Percentiles rank a stretch among this genome's conserved stretches.
Conservation (phyloP, 352 stramenopile genomes). For the Thalassiosira mediterranea region DNA sequence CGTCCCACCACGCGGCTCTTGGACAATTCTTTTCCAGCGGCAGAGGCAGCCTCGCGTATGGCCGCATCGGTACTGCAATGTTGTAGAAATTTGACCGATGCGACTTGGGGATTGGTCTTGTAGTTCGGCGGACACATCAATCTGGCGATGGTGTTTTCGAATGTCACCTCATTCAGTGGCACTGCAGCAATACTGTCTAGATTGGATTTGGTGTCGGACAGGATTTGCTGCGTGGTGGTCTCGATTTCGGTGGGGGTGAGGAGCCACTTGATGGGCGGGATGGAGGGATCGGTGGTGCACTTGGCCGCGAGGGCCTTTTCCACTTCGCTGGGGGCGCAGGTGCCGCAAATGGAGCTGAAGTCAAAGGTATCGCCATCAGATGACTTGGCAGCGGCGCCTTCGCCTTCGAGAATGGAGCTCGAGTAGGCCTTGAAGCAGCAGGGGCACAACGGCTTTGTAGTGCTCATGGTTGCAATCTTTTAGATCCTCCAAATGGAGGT, state of each 20-base stretch:
- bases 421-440: slow-evolving; percentile 39
- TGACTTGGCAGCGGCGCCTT: background rate
- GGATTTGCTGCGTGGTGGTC: slow-evolving; percentile 79
- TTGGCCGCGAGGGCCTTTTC: slow-evolving; percentile 34
- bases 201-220: slow-evolving; percentile 82
- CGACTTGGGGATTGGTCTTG: slow-evolving; percentile 87
- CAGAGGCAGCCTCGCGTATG: slow-evolving; percentile 86
- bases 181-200: slow-evolving; percentile 84
- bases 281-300: background rate
- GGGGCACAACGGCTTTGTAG: slow-evolving; percentile 38
- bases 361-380: background rate
- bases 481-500: too few relatives aligned
- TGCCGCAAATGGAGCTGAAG: slow-evolving; percentile 22
- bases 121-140: slow-evolving; percentile 86
- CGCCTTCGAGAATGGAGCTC: slow-evolving; percentile 14
- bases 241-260: slow-evolving; percentile 84
- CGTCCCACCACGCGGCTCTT: slow-evolving; percentile 85
- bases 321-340: slow-evolving; percentile 19
- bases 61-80: slow-evolving; percentile 83
- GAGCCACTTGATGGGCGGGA: slow-evolving; percentile 53
- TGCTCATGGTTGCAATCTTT: too few relatives aligned
- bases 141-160: slow-evolving; percentile 85
- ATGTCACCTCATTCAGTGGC: slow-evolving; percentile 65
- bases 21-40: slow-evolving; percentile 86
- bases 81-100: slow-evolving; percentile 88